phyloP scores from a whole-genome alignment of 2,329 filamentous ascomycete species.

The Ascochyta koolunga region DNA sequence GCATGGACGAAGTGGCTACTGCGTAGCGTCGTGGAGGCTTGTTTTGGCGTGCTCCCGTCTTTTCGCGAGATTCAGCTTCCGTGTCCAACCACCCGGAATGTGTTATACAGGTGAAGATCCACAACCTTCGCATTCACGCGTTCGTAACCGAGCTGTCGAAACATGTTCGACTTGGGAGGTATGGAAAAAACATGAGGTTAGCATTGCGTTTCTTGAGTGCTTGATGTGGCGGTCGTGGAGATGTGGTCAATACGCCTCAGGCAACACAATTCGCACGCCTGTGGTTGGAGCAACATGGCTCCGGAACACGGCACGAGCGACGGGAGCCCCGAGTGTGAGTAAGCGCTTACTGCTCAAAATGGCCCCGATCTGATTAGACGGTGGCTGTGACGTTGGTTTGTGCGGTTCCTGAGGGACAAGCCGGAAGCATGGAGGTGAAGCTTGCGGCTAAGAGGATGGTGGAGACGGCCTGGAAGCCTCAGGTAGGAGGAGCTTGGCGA shows the following conservation, averaged over 20 bases:
- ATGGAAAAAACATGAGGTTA: slow-evolving; percentile 6
- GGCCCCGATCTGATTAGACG: slow-evolving; percentile 33
- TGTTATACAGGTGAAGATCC: slow-evolving; percentile 6
- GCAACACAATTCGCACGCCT: slow-evolving; percentile 37
- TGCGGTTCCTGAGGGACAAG: slow-evolving; percentile 28
- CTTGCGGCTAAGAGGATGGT: slow-evolving; percentile 24
- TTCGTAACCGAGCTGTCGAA: not conserved
- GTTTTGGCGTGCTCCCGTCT: slow-evolving; percentile 20
- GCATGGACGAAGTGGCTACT: slow-evolving; percentile 21
- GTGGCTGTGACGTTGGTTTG: slow-evolving; percentile 31
- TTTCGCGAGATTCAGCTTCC: slow-evolving; percentile 23
- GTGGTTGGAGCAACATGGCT: slow-evolving; percentile 33
- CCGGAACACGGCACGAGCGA: slow-evolving; percentile 25
- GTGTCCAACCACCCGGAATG: slow-evolving; percentile 3
- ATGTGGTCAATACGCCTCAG: slow-evolving; percentile 32
- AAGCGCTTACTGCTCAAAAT: slow-evolving; percentile 24
- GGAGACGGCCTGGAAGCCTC: slow-evolving; percentile 22
- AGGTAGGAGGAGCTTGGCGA: slow-evolving; percentile 33
- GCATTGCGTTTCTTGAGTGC: slow-evolving; percentile 20
- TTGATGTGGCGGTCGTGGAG: slow-evolving; percentile 8
- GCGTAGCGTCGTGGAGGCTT: slow-evolving; percentile 27
- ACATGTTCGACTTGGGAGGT: slow-evolving; percentile 4
- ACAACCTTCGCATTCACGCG: slow-evolving; percentile 8
- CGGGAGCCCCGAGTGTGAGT: slow-evolving; percentile 24
- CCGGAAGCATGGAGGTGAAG: slow-evolving; percentile 27